Percentiles rank a stretch among this genome's conserved stretches.
phyloP scores from a whole-genome alignment of 352 stramenopile genomes.

The Phytophthora crassamura region DNA sequence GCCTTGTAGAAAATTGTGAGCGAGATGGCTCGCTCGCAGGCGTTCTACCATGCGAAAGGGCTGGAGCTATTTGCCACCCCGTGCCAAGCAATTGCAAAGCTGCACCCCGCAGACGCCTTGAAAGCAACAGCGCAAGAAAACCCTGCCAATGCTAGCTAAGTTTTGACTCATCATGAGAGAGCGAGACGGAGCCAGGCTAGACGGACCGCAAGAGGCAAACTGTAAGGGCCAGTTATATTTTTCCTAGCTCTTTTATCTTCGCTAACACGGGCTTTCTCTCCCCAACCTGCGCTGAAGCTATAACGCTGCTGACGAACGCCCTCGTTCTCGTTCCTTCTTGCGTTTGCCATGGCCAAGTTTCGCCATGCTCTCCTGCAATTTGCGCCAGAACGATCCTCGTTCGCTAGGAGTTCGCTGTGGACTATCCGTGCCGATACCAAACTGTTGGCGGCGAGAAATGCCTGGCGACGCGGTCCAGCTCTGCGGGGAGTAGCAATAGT shows the following conservation, averaged over 20 bases:
- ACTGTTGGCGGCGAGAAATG: constrained; percentile 70
- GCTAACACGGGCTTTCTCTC: too few species aligned
- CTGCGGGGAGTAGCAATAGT: constrained; percentile 85
- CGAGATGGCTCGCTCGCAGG: constrained; percentile 75
- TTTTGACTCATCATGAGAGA: too few species aligned
- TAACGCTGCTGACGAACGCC: constrained; percentile 29
- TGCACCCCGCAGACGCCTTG: constrained; percentile 24
- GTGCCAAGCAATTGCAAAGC: constrained; percentile 54
- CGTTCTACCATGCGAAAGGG: constrained; percentile 81
- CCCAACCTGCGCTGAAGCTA: constrained; percentile 9
- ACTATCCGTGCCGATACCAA: constrained; percentile 70
- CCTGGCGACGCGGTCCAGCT: constrained; percentile 86
- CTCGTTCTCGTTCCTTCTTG: constrained; percentile 56
- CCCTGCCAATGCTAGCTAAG: constrained; percentile 13
- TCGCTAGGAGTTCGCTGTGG: constrained; percentile 44
- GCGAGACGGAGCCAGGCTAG: too few species aligned
- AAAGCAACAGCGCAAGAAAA: constrained; percentile 24
- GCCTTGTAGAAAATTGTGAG: constrained; percentile 66
- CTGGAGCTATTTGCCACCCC: constrained; percentile 71
- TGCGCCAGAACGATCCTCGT: constrained; percentile 74
- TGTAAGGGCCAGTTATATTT: too few species aligned
- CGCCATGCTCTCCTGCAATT: constrained; percentile 72
- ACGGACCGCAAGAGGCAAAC: too few species aligned
- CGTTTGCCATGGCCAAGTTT: constrained; percentile 66
- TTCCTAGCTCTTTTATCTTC: too few species aligned